Conservation (phyloP, 305 asterid species). For the Fraxinus albicans region DNA sequence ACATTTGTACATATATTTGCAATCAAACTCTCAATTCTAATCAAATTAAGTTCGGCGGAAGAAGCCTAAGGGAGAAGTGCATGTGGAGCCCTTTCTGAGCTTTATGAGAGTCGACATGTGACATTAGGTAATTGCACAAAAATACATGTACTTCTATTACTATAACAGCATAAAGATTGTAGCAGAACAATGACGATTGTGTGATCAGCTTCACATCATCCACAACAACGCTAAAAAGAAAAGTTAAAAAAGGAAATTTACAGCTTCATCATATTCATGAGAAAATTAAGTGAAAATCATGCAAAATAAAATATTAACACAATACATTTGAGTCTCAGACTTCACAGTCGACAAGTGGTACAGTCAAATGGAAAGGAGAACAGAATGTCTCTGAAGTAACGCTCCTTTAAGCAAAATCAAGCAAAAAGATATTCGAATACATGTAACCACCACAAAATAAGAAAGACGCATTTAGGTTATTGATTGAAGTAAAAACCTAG, state of each 20-base stretch:
- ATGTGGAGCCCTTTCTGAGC: background rate
- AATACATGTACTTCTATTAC: background rate
- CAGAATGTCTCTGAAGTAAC: background rate
- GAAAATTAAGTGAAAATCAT: background rate
- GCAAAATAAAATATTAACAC: background rate
- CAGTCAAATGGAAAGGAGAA: constrained; percentile 4
- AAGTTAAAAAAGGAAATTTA: background rate
- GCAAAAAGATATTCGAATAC: background rate
- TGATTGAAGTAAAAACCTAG: background rate
- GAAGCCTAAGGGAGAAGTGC: background rate
- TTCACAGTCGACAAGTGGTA: constrained; percentile 4
- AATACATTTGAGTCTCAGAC: background rate
- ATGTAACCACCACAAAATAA: background rate
- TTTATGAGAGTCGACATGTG: background rate
- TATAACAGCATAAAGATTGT: background rate
- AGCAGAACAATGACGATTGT: background rate
- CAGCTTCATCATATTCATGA: background rate
- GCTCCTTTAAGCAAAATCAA: background rate
- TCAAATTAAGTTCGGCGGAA: background rate
- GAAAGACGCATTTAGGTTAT: background rate
- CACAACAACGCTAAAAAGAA: background rate
- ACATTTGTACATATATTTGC: background rate
- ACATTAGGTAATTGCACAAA: background rate
- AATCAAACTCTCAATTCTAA: background rate
- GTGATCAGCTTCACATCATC: background rate